phyloP scores from a whole-genome alignment of 345 rosid species.

The thale cress (Arabidopsis thaliana) region TAIR10.1 NC_003075.7:13186501-13187000 shows the following conservation, averaged over 20 bases:
- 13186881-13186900: conserved; percentile 56
- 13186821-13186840: conserved; percentile 91
- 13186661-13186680: conserved; percentile 3
- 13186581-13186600: conserved; percentile 8
- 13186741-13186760: conserved; percentile 7
- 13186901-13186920: conserved; percentile 7
- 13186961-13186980: conserved; percentile 9
- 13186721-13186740: background rate
- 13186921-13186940: background rate
- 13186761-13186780: conserved; percentile 68
- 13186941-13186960: conserved; percentile 27
- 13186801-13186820: conserved; percentile 93
- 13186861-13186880: conserved; percentile 86
- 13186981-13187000: conserved; percentile 31
- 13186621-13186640: background rate
- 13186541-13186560: conserved; percentile 63
- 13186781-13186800: conserved; percentile 83
- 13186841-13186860: conserved; percentile 95
- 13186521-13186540: conserved; percentile 93
- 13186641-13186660: background rate
- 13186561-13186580: conserved; percentile 20
- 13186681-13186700: conserved; percentile 12
- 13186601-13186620: conserved; percentile 25
- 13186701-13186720: conserved; percentile 16
- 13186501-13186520: conserved; percentile 87